These are phyloP conservation scores for Sporothrix variecibatus DNA, from an alignment of 2,329 filamentous ascomycete genomes.

Conservation along the genomic window DNA sequence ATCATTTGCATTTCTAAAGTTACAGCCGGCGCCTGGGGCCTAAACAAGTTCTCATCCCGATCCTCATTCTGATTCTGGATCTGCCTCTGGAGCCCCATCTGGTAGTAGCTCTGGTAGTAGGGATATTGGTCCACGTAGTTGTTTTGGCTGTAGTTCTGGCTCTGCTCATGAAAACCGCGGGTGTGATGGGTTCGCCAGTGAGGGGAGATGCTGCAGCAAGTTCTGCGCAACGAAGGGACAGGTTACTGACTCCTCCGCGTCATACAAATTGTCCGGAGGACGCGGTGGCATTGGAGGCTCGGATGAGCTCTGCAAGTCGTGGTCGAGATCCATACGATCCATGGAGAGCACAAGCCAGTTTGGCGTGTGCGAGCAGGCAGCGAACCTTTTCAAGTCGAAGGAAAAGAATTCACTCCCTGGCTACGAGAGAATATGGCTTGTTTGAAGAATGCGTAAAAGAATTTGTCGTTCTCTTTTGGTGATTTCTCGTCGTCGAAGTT, in stretches of 20 bases:
- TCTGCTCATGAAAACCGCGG: too few species aligned
- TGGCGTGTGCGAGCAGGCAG: background rate
- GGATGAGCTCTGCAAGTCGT: background rate
- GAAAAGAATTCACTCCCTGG: background rate
- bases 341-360: background rate
- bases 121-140: too few species aligned
- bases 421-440: background rate
- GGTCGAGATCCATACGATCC: background rate
- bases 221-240: background rate
- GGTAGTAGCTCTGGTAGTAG: too few species aligned
- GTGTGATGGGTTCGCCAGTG: too few species aligned
- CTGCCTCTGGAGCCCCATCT: too few species aligned
- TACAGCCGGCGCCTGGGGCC: too few species aligned
- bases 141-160: too few species aligned
- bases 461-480: background rate
- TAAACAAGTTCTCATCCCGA: too few species aligned
- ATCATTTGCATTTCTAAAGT: too few species aligned
- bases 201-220: background rate
- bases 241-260: background rate
- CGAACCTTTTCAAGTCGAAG: background rate
- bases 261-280: background rate
- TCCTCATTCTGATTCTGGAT: too few species aligned
- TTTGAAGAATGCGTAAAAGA: background rate
- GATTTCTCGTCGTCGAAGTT: background rate
- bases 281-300: background rate